A percentile compares a stretch with the other conserved stretches of the same genome.
Conservation (phyloP, 2,329 filamentous ascomycete species). For the Pseudonectria buxi region DNA sequence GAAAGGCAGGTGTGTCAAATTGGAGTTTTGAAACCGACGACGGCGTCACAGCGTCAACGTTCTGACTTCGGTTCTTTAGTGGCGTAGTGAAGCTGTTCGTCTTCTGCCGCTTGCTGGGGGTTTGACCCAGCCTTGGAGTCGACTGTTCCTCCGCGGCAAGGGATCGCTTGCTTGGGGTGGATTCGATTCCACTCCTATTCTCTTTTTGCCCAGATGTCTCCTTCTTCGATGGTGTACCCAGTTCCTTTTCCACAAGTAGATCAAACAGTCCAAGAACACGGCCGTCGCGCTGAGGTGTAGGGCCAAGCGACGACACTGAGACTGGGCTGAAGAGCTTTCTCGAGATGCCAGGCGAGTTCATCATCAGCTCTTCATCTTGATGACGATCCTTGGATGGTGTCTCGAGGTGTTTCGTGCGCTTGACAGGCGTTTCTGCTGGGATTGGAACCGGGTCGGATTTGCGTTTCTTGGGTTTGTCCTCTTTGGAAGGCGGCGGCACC, state of each 20-base stretch:
- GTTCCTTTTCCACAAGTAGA: constrained; percentile 47
- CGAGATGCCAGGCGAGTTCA: constrained; percentile 49
- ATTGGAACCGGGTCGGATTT: constrained; percentile 25
- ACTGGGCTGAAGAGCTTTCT: constrained; percentile 55
- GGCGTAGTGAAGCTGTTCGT: constrained; percentile 62
- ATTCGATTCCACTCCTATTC: constrained; percentile 15
- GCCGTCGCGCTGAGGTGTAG: constrained; percentile 74
- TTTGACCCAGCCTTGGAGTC: constrained; percentile 33
- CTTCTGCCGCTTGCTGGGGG: constrained; percentile 54
- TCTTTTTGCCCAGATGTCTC: constrained; percentile 17
- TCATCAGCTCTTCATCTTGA: constrained; percentile 38
- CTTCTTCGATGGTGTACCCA: constrained; percentile 44
- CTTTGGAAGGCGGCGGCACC: constrained; percentile 33
- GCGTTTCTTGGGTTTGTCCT: constrained; percentile 35
- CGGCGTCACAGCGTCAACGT: constrained; percentile 36
- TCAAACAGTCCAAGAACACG: constrained; percentile 74
- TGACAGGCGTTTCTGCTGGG: constrained; percentile 42
- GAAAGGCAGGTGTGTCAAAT: constrained; percentile 65
- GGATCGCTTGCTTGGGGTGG: constrained; percentile 42
- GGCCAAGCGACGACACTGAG: constrained; percentile 58
- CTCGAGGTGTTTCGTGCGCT: constrained; percentile 39
- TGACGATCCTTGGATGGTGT: constrained; percentile 39
- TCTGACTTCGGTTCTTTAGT: constrained; percentile 40
- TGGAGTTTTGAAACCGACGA: constrained; percentile 47
- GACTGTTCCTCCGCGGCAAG: constrained; percentile 22